These are phyloP conservation scores for Elaeagnus macrophylla DNA, from an alignment of 306 rosid genomes.

Conservation along the genomic window DNA sequence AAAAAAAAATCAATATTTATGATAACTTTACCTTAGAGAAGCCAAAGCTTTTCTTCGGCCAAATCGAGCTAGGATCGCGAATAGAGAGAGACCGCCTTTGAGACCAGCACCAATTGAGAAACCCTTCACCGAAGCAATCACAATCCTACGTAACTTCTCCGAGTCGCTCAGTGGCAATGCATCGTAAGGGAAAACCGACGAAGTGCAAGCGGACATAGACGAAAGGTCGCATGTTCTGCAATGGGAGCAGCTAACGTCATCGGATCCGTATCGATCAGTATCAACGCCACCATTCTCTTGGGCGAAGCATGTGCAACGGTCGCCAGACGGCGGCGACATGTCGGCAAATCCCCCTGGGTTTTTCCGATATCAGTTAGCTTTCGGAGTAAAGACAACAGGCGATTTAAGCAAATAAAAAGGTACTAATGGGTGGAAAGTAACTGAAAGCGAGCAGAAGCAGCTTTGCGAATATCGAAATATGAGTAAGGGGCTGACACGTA, in stretches of 20 bases:
- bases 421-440: neutral
- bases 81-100: slow-evolving; percentile 89
- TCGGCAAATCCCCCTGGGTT: slow-evolving; percentile 16
- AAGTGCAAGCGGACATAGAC: slow-evolving; percentile 21
- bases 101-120: slow-evolving; percentile 91
- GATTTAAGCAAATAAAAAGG: neutral
- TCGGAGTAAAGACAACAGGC: neutral
- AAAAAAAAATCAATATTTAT: neutral
- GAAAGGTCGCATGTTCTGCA: slow-evolving; percentile 23
- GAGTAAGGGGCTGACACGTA: neutral
- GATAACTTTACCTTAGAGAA: slow-evolving; percentile 32
- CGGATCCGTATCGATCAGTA: slow-evolving; percentile 16
- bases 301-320: slow-evolving; percentile 17
- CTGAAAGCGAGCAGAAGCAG: neutral
- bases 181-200: slow-evolving; percentile 17
- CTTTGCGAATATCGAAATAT: neutral
- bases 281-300: slow-evolving; percentile 16
- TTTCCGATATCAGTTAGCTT: neutral
- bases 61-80: slow-evolving; percentile 70
- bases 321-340: slow-evolving; percentile 50
- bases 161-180: slow-evolving; percentile 34
- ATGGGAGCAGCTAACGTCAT: slow-evolving; percentile 23
- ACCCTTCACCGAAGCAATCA: slow-evolving; percentile 72
- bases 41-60: slow-evolving; percentile 50
- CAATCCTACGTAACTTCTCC: slow-evolving; percentile 54